Conservation (phyloP, 768 basidiomycete species). For the Erythrobasidium yunnanense region DNA sequence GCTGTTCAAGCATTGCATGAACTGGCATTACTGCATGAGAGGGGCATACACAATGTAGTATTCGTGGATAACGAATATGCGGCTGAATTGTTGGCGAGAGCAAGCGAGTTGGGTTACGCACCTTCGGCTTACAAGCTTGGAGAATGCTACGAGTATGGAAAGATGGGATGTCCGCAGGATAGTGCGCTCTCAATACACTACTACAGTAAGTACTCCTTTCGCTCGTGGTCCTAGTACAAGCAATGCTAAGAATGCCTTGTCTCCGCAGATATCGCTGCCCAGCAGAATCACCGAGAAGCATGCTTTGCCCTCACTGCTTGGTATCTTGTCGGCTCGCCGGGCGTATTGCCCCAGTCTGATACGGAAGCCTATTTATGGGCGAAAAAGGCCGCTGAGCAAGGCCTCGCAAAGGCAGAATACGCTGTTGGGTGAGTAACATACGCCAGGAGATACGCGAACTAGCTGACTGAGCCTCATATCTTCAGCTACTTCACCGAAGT, state of each 20-base stretch:
- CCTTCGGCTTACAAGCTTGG: slow-evolving; percentile 90
- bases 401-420: slow-evolving; percentile 90
- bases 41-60: slow-evolving; percentile 95
- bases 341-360: slow-evolving; percentile 93
- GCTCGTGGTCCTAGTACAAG: no score
- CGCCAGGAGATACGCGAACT: background rate
- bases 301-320: slow-evolving; percentile 97
- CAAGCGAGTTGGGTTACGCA: slow-evolving; percentile 88
- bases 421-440: slow-evolving; percentile 65
- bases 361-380: slow-evolving; percentile 98
- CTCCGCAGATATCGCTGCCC: slow-evolving; percentile 84
- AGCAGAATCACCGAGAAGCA: slow-evolving; percentile 90
- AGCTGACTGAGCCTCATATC: background rate
- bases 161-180: slow-evolving; percentile 95
- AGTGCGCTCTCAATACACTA: slow-evolving; percentile 96
- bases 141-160: slow-evolving; percentile 98
- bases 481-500: slow-evolving; percentile 45
- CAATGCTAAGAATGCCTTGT: no score
- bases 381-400: slow-evolving; percentile 82
- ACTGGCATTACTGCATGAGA: slow-evolving; percentile 82
- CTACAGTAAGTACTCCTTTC: slow-evolving; percentile 46
- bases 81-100: slow-evolving; percentile 84
- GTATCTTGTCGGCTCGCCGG: slow-evolving; percentile 97
- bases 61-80: slow-evolving; percentile 87
- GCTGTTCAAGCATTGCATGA: slow-evolving; percentile 95